phyloP scores from a whole-genome alignment of 179 eudicot species.

The Camellia oleifera region DNA sequence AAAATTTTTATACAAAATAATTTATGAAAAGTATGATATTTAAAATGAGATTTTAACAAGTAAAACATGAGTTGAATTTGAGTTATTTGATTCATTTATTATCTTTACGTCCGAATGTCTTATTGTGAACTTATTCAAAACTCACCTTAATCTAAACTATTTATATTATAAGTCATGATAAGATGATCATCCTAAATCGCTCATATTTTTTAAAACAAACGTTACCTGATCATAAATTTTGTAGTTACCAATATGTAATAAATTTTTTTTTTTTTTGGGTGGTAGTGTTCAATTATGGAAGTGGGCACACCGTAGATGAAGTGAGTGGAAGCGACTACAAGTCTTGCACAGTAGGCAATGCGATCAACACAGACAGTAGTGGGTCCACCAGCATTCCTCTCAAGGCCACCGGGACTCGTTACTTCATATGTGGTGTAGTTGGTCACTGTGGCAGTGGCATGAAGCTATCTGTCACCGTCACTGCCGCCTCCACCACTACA shows the following conservation, averaged over 20 bases:
- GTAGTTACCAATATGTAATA: background rate
- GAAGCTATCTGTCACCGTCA: constrained; percentile 66
- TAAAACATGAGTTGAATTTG: too few species aligned
- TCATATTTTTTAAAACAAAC: background rate
- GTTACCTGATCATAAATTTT: background rate
- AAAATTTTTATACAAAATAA: too few species aligned
- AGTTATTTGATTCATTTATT: too few species aligned
- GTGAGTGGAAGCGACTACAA: constrained; percentile 63
- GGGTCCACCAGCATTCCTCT: constrained; percentile 66
- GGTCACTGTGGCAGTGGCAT: constrained; percentile 85
- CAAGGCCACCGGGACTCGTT: constrained; percentile 62
- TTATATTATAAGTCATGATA: too few species aligned
- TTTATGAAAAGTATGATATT: too few species aligned
- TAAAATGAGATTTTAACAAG: too few species aligned
- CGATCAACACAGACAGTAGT: constrained; percentile 55
- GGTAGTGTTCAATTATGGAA: constrained; percentile 70
- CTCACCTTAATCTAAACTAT: too few species aligned
- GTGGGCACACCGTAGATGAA: constrained; percentile 82
- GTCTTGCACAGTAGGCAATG: constrained; percentile 59
- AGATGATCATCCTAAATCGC: too few species aligned
- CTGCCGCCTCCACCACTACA: constrained; percentile 14
- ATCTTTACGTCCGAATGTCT: too few species aligned
- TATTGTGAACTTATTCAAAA: too few species aligned
- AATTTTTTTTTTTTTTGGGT: background rate
- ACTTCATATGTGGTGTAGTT: constrained; percentile 66